phyloP scores from a whole-genome alignment of 352 stramenopile genomes.

The Halophytophthora polymorphica region DNA sequence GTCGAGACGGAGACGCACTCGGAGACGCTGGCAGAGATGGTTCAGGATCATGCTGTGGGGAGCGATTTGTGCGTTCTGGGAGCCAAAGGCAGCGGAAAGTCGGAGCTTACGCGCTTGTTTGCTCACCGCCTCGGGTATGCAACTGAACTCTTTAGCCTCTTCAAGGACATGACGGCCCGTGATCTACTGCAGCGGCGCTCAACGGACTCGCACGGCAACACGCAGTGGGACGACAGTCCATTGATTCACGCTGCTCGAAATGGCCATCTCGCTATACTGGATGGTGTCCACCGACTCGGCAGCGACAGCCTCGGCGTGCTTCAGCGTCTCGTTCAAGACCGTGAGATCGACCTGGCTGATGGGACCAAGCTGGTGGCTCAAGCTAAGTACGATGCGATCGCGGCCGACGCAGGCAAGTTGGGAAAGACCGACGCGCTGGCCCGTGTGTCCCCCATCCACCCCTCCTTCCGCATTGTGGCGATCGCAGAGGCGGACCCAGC shows the following conservation, averaged over 20 bases:
- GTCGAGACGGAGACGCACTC: slow-evolving; percentile 58
- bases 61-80: slow-evolving; percentile 81
- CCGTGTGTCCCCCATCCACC: slow-evolving; percentile 73
- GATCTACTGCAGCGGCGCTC: slow-evolving; percentile 90
- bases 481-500: slow-evolving; percentile 65
- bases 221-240: slow-evolving; percentile 90
- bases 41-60: slow-evolving; percentile 75
- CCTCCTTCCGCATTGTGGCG: slow-evolving; percentile 87
- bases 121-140: slow-evolving; percentile 74
- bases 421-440: slow-evolving; percentile 9
- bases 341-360: slow-evolving; percentile 88
- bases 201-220: slow-evolving; percentile 87
- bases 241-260: slow-evolving; percentile 85
- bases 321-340: slow-evolving; percentile 84
- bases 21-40: slow-evolving; percentile 56
- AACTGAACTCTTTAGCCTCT: slow-evolving; percentile 90
- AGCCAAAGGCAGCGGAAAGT: slow-evolving; percentile 84
- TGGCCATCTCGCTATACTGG: slow-evolving; percentile 86
- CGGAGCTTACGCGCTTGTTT: slow-evolving; percentile 62
- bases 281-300: slow-evolving; percentile 92
- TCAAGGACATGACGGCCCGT: slow-evolving; percentile 91
- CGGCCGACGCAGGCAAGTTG: slow-evolving; percentile 9
- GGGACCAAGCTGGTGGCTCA: slow-evolving; percentile 76
- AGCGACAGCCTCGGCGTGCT: slow-evolving; percentile 89
- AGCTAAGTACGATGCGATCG: slow-evolving; percentile 55